A percentile compares a stretch with the other conserved stretches of the same genome.
These are phyloP conservation scores for Apiotrichum mycotoxinovorans DNA, from an alignment of 1,284 basidiomycete species.

Conservation along the genomic window DNA sequence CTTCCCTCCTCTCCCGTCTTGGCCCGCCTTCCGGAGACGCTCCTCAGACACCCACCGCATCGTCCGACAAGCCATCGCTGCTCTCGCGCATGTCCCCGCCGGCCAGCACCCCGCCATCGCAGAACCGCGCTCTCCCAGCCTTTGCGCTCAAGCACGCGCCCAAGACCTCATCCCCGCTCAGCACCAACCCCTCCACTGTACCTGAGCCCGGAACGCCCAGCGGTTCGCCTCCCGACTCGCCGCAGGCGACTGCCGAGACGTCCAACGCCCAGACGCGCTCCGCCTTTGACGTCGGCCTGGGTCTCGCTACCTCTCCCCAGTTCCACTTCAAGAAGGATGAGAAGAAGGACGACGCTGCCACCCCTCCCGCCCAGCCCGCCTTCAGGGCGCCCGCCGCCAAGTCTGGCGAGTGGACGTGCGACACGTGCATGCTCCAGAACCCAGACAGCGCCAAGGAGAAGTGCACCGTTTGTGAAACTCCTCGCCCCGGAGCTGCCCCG, in stretches of 20 bases:
- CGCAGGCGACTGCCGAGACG: neutral
- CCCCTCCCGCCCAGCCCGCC: neutral
- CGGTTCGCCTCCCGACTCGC: constrained; percentile 25
- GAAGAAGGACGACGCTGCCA: constrained; percentile 9
- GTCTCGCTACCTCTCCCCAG: constrained; percentile 1
- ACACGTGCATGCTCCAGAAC: constrained; percentile 54
- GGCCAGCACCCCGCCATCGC: neutral
- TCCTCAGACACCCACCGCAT: neutral
- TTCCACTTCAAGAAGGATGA: constrained; percentile 8
- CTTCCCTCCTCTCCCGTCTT: constrained; percentile 10
- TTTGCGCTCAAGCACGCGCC: constrained; percentile 37
- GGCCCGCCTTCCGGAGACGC: constrained; percentile 10
- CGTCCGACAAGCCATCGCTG: neutral
- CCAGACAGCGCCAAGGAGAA: constrained; percentile 51
- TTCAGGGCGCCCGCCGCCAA: neutral
- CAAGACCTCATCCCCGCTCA: constrained; percentile 40
- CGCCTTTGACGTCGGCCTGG: constrained; percentile 8
- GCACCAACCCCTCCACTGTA: constrained; percentile 24
- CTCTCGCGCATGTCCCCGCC: constrained; percentile 17
- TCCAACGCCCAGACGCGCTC: neutral
- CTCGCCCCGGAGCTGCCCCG: constrained; percentile 28
- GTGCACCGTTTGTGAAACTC: constrained; percentile 57
- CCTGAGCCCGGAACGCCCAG: neutral
- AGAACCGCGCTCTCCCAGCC: neutral
- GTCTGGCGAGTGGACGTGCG: constrained; percentile 53